phyloP scores from a whole-genome alignment of 345 rosid genomes.

The Microcos paniculata region DNA sequence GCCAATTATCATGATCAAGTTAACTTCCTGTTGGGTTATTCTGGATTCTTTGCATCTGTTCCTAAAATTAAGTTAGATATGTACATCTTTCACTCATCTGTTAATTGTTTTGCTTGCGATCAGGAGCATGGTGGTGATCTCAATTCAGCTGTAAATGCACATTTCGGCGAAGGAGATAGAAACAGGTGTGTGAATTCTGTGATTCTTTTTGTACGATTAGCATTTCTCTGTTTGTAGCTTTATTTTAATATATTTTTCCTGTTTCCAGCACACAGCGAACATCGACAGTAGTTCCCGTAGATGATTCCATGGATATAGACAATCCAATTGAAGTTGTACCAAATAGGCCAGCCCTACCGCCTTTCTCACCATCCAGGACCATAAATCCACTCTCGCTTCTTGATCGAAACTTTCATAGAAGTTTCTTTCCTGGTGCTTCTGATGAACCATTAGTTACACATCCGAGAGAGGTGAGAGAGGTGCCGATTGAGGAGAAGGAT shows the following conservation, averaged over 20 bases:
- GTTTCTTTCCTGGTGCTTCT: slow-evolving; percentile 43
- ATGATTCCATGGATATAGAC: slow-evolving; percentile 88
- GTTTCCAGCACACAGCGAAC: slow-evolving; percentile 35
- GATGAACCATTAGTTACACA: slow-evolving; percentile 64
- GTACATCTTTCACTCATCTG: slow-evolving; percentile 17
- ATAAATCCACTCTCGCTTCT: slow-evolving; percentile 43
- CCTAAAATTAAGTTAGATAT: neutral
- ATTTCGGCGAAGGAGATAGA: slow-evolving; percentile 84
- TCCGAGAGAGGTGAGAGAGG: slow-evolving; percentile 85
- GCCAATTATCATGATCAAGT: neutral
- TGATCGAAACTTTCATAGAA: slow-evolving; percentile 45
- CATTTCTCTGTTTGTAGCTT: neutral
- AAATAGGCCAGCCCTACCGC: slow-evolving; percentile 35
- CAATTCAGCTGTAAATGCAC: slow-evolving; percentile 90
- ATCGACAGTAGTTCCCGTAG: slow-evolving; percentile 39
- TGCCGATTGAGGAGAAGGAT: slow-evolving; percentile 85
- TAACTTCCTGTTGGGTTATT: neutral
- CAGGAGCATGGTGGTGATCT: slow-evolving; percentile 94
- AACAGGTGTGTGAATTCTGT: slow-evolving; percentile 40
- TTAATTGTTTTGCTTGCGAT: slow-evolving; percentile 17
- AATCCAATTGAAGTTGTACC: slow-evolving; percentile 49
- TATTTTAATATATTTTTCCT: neutral
- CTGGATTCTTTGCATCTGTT: neutral
- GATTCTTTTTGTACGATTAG: neutral
- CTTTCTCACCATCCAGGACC: slow-evolving; percentile 37